Conservation (phyloP, 1,284 basidiomycete genomes). For the Naganishia cerealis region DNA sequence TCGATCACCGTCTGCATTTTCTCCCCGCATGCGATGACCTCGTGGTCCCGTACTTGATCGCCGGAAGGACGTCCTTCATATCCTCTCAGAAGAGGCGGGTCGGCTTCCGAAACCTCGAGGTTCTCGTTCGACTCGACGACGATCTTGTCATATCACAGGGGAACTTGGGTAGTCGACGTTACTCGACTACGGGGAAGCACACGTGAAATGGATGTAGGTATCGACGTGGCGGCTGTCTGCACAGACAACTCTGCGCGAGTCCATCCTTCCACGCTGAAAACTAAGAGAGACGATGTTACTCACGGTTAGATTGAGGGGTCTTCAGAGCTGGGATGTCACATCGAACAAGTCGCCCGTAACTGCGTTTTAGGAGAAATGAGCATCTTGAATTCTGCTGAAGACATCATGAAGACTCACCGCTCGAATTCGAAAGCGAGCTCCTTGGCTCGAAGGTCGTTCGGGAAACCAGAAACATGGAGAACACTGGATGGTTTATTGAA, state of each 20-base stretch:
- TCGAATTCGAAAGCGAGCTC: slow-evolving; percentile 38
- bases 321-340: slow-evolving; percentile 80
- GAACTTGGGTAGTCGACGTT: background rate
- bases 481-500: background rate
- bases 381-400: background rate
- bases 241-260: slow-evolving; percentile 4
- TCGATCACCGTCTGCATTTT: background rate
- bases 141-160: background rate
- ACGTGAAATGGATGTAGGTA: slow-evolving; percentile 1
- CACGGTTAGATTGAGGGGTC: slow-evolving; percentile 47
- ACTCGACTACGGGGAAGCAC: slow-evolving; percentile 3
- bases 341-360: slow-evolving; percentile 52
- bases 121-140: slow-evolving; percentile 8
- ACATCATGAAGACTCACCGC: slow-evolving; percentile 16
- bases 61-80: background rate
- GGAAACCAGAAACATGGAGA: slow-evolving; percentile 35
- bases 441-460: slow-evolving; percentile 31
- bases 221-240: slow-evolving; percentile 2
- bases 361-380: background rate
- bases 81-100: background rate
- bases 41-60: slow-evolving; percentile 12
- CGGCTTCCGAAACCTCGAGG: slow-evolving; percentile 3
- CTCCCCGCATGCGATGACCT: background rate
- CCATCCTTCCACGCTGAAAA: background rate
- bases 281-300: slow-evolving; percentile 37